phyloP scores from a whole-genome alignment of 345 rosid species.

The Capsella bursapastoris region DNA sequence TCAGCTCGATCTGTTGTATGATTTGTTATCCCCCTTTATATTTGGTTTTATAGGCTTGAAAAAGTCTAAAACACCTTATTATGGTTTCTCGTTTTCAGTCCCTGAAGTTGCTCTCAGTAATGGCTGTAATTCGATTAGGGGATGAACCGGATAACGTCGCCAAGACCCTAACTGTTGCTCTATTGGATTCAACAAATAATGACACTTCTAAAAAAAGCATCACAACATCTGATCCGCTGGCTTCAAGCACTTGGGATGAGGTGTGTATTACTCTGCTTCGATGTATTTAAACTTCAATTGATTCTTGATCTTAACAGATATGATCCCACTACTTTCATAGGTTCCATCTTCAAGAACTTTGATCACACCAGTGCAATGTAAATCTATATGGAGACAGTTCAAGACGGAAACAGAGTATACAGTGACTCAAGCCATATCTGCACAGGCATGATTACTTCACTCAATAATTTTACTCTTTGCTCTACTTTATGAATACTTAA shows the following conservation, averaged over 20 bases:
- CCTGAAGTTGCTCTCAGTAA: constrained; percentile 81
- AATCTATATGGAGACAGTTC: constrained; percentile 95
- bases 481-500: not conserved
- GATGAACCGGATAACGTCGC: constrained; percentile 68
- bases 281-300: not conserved
- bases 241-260: constrained; percentile 92
- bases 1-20: constrained; percentile 82
- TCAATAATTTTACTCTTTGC: not conserved
- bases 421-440: constrained; percentile 95
- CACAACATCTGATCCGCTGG: constrained; percentile 67
- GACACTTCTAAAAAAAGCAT: constrained; percentile 56
- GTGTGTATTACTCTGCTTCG: constrained; percentile 39
- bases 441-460: constrained; percentile 67
- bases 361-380: constrained; percentile 95
- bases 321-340: constrained; percentile 45
- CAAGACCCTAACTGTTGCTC: constrained; percentile 56
- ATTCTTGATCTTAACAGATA: constrained; percentile 7
- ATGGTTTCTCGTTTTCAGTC: constrained; percentile 56
- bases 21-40: not conserved
- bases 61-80: not conserved
- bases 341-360: constrained; percentile 72
- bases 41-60: not conserved
- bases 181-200: constrained; percentile 56
- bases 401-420: constrained; percentile 88
- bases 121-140: constrained; percentile 77